Base-by-base conservation (phyloP, 108 stramenopile genomes). In the Nannochloropsis gaditana region DNA sequence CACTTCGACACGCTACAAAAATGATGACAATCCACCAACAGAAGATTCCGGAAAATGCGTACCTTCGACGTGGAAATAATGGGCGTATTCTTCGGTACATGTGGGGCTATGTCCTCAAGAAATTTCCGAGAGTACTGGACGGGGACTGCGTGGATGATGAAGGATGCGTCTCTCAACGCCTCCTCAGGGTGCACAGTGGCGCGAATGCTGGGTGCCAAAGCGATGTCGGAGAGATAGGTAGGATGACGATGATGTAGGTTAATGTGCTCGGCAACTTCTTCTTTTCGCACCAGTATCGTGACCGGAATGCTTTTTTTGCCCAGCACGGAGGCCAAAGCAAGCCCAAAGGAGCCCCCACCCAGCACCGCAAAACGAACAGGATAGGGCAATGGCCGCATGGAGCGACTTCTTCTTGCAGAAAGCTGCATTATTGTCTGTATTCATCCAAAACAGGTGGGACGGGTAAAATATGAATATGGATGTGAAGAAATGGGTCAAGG, bases 121-220 rank as follows among this genome's bases (percentile, higher is more conserved):
- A 81, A 81, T 41, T 42, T 81, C 9, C 80, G 21, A 5, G 93
- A 94, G 84, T 96, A 95, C 84, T 97, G 97, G 31, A 95, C 95
- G 6, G 97, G 97, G 10, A 97, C 97, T 11, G 95, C 95, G 87
- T 98, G 97, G 79, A 98, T 94, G 44, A 98, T 93, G 91, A 95
- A 96, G 21, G 94, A 95, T 9, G 96, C 95, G 91, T 96, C 95
- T 2, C 87, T 86, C 43, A 91, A 84, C 17, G 95, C 96, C 82
- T 91, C 85, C 80, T 88, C 85, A 11, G 95, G 93, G 81, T 96
- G 88, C 31, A 94, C 82, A n/a, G 97, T 98, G 11, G 97, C 97
- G 15, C 93, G 81, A 2, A 96, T 86, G 9, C 84, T 86, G 19
- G 86, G 79, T 0, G 95, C 95, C 10, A 97, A 84, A 11, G 47